phyloP scores from a whole-genome alignment of 1,284 basidiomycete genomes.

The Tylopilus sp. region DNA sequence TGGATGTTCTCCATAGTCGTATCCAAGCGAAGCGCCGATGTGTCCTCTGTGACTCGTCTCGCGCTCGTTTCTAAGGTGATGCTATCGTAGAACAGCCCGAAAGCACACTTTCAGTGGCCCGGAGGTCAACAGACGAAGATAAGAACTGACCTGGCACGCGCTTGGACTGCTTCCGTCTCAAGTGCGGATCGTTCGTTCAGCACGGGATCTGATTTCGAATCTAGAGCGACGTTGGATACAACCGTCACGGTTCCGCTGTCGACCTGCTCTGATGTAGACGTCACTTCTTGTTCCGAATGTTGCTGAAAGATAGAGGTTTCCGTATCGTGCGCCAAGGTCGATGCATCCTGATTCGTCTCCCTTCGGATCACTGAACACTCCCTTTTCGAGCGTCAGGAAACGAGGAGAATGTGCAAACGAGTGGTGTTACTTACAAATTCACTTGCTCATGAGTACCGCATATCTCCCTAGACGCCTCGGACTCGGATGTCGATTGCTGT shows the following conservation, averaged over 20 bases:
- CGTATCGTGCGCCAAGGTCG: background rate
- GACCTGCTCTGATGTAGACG: background rate
- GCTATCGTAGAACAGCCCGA: background rate
- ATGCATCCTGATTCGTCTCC: background rate
- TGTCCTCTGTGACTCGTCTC: background rate
- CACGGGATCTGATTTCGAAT: background rate
- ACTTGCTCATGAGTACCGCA: slow-evolving; percentile 1
- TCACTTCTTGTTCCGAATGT: background rate
- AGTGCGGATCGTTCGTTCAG: background rate
- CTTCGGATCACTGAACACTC: background rate
- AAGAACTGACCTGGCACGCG: background rate
- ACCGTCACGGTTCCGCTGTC: background rate
- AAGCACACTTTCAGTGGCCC: too few species aligned
- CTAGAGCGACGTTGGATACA: background rate
- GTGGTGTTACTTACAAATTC: slow-evolving; percentile 15
- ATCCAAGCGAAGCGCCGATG: background rate
- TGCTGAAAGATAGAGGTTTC: background rate
- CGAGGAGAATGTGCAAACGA: fast-evolving
- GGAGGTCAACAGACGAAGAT: background rate
- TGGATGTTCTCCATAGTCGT: background rate
- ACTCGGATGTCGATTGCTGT: background rate
- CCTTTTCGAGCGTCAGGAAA: slow-evolving; percentile 12
- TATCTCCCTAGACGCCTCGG: background rate
- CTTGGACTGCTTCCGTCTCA: background rate
- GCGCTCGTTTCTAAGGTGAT: background rate